Base-by-base conservation (phyloP, 164 flowering plant genomes). In the Magnolia kwangsiensis region DNA sequence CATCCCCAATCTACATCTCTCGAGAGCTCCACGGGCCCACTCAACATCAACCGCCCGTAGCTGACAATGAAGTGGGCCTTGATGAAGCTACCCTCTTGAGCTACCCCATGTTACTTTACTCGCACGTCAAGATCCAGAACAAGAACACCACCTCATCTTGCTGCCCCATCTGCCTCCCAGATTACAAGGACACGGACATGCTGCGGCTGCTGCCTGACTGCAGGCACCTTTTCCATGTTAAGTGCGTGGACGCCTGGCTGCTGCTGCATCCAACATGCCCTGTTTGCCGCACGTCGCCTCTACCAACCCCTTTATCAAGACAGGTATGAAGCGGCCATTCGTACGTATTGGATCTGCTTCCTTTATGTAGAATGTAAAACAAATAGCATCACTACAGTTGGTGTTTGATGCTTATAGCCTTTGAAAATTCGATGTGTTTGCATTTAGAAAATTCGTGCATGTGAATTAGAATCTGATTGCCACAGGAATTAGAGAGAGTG, bases 171-270 rank as follows among this genome's bases (percentile, higher is more conserved):
- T 95, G 98, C 76, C 76, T 93, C 69, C 87, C 91, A 67, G 96
- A 93, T 74, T 95, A 91, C 78, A 88, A 81, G 74, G 98, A 95
- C 0, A 80, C 82, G 72, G 98, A 95, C 86, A 89, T 92, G 98
- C 63, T 92, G 82, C 82, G 98, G 81, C 90, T 95, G 96, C 87
- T 95, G 91, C 98, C 98, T 19, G 98, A 95, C 78, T 95, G 98
- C 69, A 70, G 83, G 24, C 98, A 95, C 79, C 86, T 58, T 71
- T 95, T 93, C 66, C 98, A 95, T 79, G 73, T 91, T 19, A 75
- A 24, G 21, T 95, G 98, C 71, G 75, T 95, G 31, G 98, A 95
- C 73, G 92, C 95, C 13, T 95, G 98, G 98, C 82, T 95, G 67
- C 85, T 83, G 82, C 87, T 91, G 49, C 90, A 90, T 67, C 93